These are phyloP conservation scores for Forsythia viridissima DNA, from an alignment of 257 asterid species.

Conservation along the genomic window DNA sequence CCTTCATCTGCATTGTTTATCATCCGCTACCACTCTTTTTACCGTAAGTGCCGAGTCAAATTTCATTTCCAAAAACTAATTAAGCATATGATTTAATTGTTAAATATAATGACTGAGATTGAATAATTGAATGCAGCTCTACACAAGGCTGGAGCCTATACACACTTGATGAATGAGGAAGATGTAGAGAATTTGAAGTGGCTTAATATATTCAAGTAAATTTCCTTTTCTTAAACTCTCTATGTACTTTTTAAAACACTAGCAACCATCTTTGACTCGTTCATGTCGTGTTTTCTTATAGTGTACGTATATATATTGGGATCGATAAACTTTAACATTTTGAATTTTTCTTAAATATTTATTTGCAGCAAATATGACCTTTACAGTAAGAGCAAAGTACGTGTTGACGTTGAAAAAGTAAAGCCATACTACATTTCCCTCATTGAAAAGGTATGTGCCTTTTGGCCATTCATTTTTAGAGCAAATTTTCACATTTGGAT, in stretches of 20 bases:
- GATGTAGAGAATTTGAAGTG: conserved; percentile 50
- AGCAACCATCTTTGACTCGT: background rate
- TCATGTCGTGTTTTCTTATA: background rate
- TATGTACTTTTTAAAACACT: background rate
- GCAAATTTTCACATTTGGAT: background rate
- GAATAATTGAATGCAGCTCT: conserved; percentile 32
- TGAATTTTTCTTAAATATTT: background rate
- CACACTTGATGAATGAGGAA: conserved; percentile 56
- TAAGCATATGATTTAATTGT: background rate
- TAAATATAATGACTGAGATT: background rate
- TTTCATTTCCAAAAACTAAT: background rate
- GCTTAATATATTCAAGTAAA: conserved; percentile 53
- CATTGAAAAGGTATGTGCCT: conserved; percentile 52
- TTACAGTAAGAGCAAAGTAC: conserved; percentile 54
- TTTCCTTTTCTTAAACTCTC: background rate
- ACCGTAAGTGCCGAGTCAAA: conserved; percentile 30
- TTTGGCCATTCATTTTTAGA: no score
- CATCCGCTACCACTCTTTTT: conserved; percentile 61
- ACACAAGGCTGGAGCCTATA: conserved; percentile 49
- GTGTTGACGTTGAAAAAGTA: conserved; percentile 35
- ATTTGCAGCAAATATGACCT: conserved; percentile 50
- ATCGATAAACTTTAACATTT: background rate
- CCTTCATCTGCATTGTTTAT: conserved; percentile 63
- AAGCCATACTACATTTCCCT: conserved; percentile 74
- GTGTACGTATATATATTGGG: background rate